Base-by-base conservation (phyloP, 495 filamentous ascomycete genomes). In the Hypoxylon perforatum region DNA sequence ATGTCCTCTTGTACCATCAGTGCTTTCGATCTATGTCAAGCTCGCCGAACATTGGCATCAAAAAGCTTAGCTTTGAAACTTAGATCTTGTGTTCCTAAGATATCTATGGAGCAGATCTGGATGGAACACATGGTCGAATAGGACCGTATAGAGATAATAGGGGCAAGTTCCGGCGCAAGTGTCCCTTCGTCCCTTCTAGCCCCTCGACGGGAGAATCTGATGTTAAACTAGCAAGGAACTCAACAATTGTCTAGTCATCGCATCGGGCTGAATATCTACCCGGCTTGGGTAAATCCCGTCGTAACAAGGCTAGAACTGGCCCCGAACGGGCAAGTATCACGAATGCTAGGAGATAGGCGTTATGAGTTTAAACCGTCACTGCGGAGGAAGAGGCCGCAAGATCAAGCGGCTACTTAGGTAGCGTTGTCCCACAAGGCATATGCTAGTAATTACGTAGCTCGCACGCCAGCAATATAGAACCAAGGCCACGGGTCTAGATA, bases 81-180 rank as follows among this genome's bases (percentile, higher is more conserved):
- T 39, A 25, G 10, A 33, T 33, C 30, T 10, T 33, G 11, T 42
- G 50, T 66, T 60, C 63, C 56, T 56, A 50, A n/a, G 56, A 60
- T 60, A 60, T 54, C 35, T 25, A 44, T 35, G 49, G 17, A 17
- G 42, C 35, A 36, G 28, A 44, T 66, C 41, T 33, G 11, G 17
- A n/a, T 10, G 17, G n/a, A 53, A 12, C 47, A 22, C 22, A 41
- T 30, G 30, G 41, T 4, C 21, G 21, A 42, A 44, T 42, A 53
- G 33, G 48, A 48, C 3, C 36, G 30, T 35, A 35, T 7, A 18
- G 46, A 51, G 17, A 14, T 4, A 35, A 22, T 36, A 39, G 22
- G 14, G 6, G 12, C 1, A n/a, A 17, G 1, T 39, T 51, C 18
- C 7, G 18, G 9, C 0, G 28, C 5, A 45, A 21, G 0, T 0